Evolutionary conservation across 1,284 basidiomycete species (phyloP).

Genomic region (Thecaphora thlaspeos): DNA sequence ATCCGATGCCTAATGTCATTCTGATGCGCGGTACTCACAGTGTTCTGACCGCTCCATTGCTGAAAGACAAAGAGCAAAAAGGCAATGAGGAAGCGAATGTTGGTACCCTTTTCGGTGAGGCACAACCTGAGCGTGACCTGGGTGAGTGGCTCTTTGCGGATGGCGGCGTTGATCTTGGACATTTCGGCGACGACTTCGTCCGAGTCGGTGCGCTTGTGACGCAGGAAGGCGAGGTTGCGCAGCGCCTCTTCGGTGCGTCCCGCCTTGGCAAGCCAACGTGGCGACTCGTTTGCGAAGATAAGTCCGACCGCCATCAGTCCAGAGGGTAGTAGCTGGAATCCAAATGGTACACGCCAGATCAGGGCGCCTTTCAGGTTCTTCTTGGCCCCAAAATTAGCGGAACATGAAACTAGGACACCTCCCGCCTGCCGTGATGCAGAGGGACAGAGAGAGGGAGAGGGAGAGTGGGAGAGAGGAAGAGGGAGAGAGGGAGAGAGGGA

Average conservation of each 20-base stretch:
- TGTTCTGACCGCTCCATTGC: constrained; percentile 59
- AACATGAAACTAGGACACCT: constrained; percentile 59
- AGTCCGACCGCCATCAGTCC: constrained; percentile 74
- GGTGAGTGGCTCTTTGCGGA: constrained; percentile 50
- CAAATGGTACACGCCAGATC: constrained; percentile 74
- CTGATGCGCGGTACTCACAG: constrained; percentile 11
- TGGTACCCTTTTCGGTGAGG: constrained; percentile 60
- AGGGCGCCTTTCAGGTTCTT: constrained; percentile 63
- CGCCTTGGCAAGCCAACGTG: constrained; percentile 59
- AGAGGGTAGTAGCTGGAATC: constrained; percentile 72
- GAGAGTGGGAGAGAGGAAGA: too few species aligned
- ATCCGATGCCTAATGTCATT: too few species aligned
- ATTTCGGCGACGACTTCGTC: constrained; percentile 56
- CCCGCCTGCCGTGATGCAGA: constrained; percentile 29
- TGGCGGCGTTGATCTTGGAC: constrained; percentile 55
- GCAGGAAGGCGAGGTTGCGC: constrained; percentile 58
- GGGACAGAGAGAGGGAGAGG: too few species aligned
- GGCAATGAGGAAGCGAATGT: constrained; percentile 59
- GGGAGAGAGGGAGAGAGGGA: too few species aligned
- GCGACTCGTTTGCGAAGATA: constrained; percentile 65
- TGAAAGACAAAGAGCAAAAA: constrained; percentile 57
- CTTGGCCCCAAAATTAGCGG: constrained; percentile 63
- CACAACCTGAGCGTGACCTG: constrained; percentile 57
- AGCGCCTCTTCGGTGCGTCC: constrained; percentile 58
- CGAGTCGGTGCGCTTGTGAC: constrained; percentile 57